phyloP scores from a whole-genome alignment of 2,329 filamentous ascomycete species.

The Aureobasidium sp. region DNA sequence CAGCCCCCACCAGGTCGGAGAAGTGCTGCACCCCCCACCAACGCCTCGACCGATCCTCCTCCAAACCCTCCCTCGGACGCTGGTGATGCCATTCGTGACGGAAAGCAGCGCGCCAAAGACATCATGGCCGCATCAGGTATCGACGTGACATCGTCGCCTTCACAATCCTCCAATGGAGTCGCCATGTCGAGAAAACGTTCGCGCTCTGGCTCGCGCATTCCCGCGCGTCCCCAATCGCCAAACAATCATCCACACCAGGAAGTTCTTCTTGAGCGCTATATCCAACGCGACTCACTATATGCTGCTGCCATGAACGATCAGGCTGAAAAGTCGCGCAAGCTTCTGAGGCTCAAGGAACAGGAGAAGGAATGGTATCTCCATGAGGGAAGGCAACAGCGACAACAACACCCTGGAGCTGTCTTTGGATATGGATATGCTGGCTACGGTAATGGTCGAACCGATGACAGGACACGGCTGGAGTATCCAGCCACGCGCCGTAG shows the following conservation, averaged over 20 bases:
- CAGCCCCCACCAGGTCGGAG: slow-evolving; percentile 17
- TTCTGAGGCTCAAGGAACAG: slow-evolving; percentile 56
- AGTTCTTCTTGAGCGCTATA: slow-evolving; percentile 55
- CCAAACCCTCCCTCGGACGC: slow-evolving; percentile 19
- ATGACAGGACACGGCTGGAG: slow-evolving; percentile 59
- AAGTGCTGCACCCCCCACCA: slow-evolving; percentile 8
- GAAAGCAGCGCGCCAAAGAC: slow-evolving; percentile 54
- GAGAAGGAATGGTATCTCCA: slow-evolving; percentile 62
- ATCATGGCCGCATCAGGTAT: slow-evolving; percentile 49
- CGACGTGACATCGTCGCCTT: slow-evolving; percentile 25
- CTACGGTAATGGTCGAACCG: slow-evolving; percentile 81
- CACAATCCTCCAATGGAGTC: slow-evolving; percentile 26
- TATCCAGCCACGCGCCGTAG: slow-evolving; percentile 74
- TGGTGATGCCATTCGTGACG: slow-evolving; percentile 46
- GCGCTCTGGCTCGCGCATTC: slow-evolving; percentile 50
- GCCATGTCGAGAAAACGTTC: slow-evolving; percentile 49
- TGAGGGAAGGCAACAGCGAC: slow-evolving; percentile 55
- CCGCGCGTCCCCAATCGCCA: slow-evolving; percentile 28
- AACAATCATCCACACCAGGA: slow-evolving; percentile 23
- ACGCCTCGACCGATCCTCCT: slow-evolving; percentile 10
- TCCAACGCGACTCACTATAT: slow-evolving; percentile 56
- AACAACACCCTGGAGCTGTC: slow-evolving; percentile 50
- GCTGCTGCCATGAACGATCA: slow-evolving; percentile 47
- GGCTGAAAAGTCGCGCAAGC: slow-evolving; percentile 31
- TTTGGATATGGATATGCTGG: slow-evolving; percentile 74